Evolutionary conservation across 345 rosid species (phyloP), one percentile per base, ranked within the genome.

Genomic region (Corchorus capsularis): DNA sequence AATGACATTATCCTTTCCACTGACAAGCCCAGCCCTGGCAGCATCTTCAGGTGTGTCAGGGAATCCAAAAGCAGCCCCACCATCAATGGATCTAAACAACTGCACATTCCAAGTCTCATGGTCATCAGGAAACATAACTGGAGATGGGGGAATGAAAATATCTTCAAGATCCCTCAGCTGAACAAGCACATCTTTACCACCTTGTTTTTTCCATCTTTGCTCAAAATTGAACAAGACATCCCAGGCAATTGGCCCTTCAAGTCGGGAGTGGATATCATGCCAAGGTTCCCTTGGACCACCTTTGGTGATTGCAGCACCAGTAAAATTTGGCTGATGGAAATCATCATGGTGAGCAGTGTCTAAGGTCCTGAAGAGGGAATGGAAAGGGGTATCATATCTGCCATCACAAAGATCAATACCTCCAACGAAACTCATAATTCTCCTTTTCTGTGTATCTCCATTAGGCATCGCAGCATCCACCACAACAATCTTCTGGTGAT

Each of bases 281-380:
- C 99, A 96, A 8, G 99, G 99, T 79, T 96, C 98, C 86, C 98
- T 87, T 20, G 99, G 99, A 78, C 99, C 99, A 0, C 99, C 99
- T 83, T 96, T 96, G 72, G 87, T 85, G 71, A 96, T 92, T n/a
- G 97, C 76, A 54, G 89, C 93, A 43, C 86, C 97, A 0, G 87
- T 20, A 78, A 91, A 96, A 82, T 96, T 96, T 37, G 99, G 99
- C 78, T 96, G 99, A 82, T 96, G 98, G 82, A 96, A 96, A 82
- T 96, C 99, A 77, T 96, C 97, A 68, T 96, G 97, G 82, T 96
- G 99, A 1, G 94, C 97, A 0, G 97, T 89, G 85, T 91, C 97
- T 81, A 96, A 71, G 8, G 99, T 96, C 82, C 99, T 92, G 82
- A 96, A 96, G 77, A 96, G 89, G 45, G 99, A 90, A 82, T 96